Evolutionary conservation across 1,284 basidiomycete genomes (phyloP).

Genomic region (Ganoderma resinaceum): DNA sequence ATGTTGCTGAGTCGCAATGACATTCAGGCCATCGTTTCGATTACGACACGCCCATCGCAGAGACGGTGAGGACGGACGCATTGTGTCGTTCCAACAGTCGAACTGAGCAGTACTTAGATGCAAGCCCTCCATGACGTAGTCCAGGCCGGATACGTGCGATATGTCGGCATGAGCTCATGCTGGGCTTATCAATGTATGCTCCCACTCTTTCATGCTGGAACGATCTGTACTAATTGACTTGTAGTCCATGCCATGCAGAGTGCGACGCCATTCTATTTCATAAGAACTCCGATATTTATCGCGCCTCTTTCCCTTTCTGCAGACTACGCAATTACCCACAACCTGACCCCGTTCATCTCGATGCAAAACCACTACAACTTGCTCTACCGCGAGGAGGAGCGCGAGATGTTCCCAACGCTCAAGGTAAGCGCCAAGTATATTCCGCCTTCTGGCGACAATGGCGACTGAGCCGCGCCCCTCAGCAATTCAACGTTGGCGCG

Average conservation of each 20-base stretch:
- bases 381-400: constrained; percentile 55
- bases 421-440: constrained; percentile 27
- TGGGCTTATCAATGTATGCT: constrained; percentile 40
- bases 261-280: constrained; percentile 7
- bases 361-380: constrained; percentile 58
- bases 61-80: constrained; percentile 30
- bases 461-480: background rate
- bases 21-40: constrained; percentile 39
- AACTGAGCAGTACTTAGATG: constrained; percentile 28
- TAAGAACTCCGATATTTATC: background rate
- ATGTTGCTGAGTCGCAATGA: too few species aligned
- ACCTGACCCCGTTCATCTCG: constrained; percentile 54
- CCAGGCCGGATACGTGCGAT: constrained; percentile 44
- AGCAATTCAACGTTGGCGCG: constrained; percentile 45
- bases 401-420: constrained; percentile 55
- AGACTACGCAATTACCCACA: constrained; percentile 44
- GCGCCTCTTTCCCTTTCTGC: background rate
- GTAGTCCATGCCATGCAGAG: constrained; percentile 40
- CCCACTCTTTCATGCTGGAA: background rate
- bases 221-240: background rate
- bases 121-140: constrained; percentile 46
- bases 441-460: background rate
- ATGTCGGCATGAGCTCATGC: constrained; percentile 49
- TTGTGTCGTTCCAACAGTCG: background rate
- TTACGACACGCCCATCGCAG: constrained; percentile 39